Base-by-base conservation (phyloP, 2,329 filamentous ascomycete genomes). In the Sarocladium brachiariae region DNA sequence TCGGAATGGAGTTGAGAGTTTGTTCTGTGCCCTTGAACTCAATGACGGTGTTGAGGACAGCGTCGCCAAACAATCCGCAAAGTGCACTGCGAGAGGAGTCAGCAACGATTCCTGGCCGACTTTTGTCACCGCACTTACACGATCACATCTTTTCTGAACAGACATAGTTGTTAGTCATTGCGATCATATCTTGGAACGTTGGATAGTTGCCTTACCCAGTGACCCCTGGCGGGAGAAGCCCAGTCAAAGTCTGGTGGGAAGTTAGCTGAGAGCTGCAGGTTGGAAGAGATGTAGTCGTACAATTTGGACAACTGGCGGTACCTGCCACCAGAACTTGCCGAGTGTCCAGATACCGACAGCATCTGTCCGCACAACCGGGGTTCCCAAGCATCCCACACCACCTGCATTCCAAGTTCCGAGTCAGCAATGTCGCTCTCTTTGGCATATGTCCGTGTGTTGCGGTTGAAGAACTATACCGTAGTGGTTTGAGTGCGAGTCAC, bases 1-100 rank as follows among this genome's bases (percentile, higher is more conserved):
- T 71, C 0, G 83, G 73, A 1, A 96, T 73, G 59, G 78, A 89
- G 38, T 70, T 62, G 74, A 93, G 78, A 0, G 90, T 95, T 63
- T 90, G 76, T 55, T 89, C 82, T 0, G 84, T 83, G 11, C 91
- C 92, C 0, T 81, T 83, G 61, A 96, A 96, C 62, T 97, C 92
- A 53, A 97, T 84, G 4, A 83, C 83, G 63, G 96, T 89, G 69
- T 97, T 97, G 13, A 96, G 75, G 0, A 96, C 92, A 39, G 96
- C 89, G 58, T 89, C 86, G 68, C 87, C 87, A 72, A 97, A 95
- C 0, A 96, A 70, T 1, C 87, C 88, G 58, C 89, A 95, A 1
- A 97, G 76, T 1, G 89, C 88, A 23, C 38, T 41, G 19, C 7
- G n/a, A 41, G 16, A 5, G 6, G 38, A 21, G 38, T 41, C 10